Conservation (phyloP, 345 rosid genomes). For the Acer campestre region DNA sequence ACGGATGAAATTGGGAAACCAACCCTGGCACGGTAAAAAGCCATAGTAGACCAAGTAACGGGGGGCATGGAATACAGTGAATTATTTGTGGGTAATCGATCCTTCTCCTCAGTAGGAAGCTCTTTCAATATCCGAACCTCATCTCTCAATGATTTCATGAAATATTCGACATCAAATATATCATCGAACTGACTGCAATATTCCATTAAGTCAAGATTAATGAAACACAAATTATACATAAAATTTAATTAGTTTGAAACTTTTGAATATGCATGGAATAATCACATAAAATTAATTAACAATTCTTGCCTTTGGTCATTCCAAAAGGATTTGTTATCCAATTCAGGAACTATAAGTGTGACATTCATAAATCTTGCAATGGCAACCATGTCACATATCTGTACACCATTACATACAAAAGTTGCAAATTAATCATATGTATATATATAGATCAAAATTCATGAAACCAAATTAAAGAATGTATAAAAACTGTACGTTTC, state of each 20-base stretch:
- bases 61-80: slow-evolving; percentile 40
- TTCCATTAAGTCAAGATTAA: too few relatives aligned
- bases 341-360: slow-evolving; percentile 38
- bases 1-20: too few relatives aligned
- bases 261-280: too few relatives aligned
- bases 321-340: slow-evolving; percentile 41
- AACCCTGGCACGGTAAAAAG: slow-evolving; percentile 49
- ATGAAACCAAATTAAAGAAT: too few relatives aligned
- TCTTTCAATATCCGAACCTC: slow-evolving; percentile 49
- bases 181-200: slow-evolving; percentile 42
- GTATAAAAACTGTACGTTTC: too few relatives aligned
- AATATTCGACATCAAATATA: slow-evolving; percentile 56
- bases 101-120: slow-evolving; percentile 30
- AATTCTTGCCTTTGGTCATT: slow-evolving; percentile 13
- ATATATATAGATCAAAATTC: too few relatives aligned
- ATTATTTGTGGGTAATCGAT: too few relatives aligned
- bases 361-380: slow-evolving; percentile 36
- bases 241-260: too few relatives aligned
- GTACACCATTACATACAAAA: neutral
- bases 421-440: too few relatives aligned
- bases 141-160: slow-evolving; percentile 46
- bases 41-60: slow-evolving; percentile 53
- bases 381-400: slow-evolving; percentile 43
- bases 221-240: too few relatives aligned
- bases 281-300: too few relatives aligned